Evolutionary conservation across 768 basidiomycete species (phyloP), one percentile per base, ranked within the genome.

Genomic region (Leccinum subgranulosum): DNA sequence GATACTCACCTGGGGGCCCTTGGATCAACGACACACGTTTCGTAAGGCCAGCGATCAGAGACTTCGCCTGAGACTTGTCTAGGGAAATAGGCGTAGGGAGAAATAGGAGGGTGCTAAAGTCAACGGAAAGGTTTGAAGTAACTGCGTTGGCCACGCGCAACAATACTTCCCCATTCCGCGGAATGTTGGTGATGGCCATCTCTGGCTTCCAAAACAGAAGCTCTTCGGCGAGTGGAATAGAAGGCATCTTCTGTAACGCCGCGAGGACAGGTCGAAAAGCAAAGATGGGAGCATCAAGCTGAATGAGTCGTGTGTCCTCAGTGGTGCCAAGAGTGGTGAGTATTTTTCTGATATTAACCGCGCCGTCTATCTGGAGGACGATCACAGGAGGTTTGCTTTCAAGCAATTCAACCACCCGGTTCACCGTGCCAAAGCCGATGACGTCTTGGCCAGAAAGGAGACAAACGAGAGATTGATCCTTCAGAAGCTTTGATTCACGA

Each of bases 21-120:
- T 88, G 87, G 6, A 89, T 84, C 6, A 88, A 64, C 0, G 85
- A 81, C 0, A 89, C 73, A 4, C 66, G 72, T 55, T 86, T 81
- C 0, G 74, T 77, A 3, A 89, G 74, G 1, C 83, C 83, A 0
- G 78, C 66, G 1, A 85, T 55, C 7, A 87, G 71, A 0, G 78
- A 75, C 14, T 48, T 62, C 1, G 69, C 62, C 56, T 89, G 87
- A 0, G 83, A 75, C 0, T 61, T 31, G 64, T 88, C 87, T 0
- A 88, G 76, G 1, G 53, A 34, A 48, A 87, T 76, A 4, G 71
- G 51, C 27, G 68, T 76, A 0, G 74, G 51, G 0, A 77, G 66
- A 1, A 57, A 10, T 5, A 86, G 58, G 0, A 81, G 21, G 0
- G 14, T 2, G 31, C 73, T 54, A 4, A 87, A 69, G 57, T 85